Conservation (phyloP, 2,329 filamentous ascomycete species). For the Aspergillus hiratsukae region DNA sequence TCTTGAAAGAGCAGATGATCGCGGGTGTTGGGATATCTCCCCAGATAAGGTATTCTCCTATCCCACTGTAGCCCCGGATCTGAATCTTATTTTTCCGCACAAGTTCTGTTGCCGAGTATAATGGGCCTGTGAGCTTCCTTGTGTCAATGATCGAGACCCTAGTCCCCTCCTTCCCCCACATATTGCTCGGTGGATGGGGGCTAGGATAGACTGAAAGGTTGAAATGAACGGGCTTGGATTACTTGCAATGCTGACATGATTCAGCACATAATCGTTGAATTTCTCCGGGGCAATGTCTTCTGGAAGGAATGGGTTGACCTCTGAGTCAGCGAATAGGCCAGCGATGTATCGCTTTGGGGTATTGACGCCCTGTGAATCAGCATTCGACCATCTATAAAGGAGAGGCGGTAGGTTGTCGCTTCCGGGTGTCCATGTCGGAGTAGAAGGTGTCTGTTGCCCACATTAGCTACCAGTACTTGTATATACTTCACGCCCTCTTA, state of each 20-base stretch:
- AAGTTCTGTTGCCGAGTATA: conserved; percentile 26
- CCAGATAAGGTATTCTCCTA: conserved; percentile 35
- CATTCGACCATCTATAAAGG: conserved; percentile 32
- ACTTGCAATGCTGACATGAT: conserved; percentile 21
- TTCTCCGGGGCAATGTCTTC: conserved; percentile 9
- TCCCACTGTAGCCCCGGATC: conserved; percentile 23
- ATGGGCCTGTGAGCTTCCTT: conserved; percentile 13
- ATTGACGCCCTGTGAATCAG: conserved; percentile 30
- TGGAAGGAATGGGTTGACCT: conserved; percentile 6
- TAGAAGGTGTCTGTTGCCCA: background rate
- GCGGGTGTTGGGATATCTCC: conserved; percentile 20
- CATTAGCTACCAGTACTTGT: background rate
- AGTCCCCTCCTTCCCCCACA: conserved; percentile 20
- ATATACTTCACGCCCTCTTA: background rate
- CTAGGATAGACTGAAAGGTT: conserved; percentile 19
- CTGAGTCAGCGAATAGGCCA: conserved; percentile 19
- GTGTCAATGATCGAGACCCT: conserved; percentile 30
- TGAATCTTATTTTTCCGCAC: conserved; percentile 13
- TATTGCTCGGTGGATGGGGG: conserved; percentile 32
- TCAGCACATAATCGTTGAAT: conserved; percentile 18
- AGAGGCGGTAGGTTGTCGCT: conserved; percentile 20
- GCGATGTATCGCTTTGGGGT: conserved; percentile 18
- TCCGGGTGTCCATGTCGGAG: background rate
- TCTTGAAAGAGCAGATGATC: conserved; percentile 26
- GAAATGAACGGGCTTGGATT: conserved; percentile 33